A percentile compares a stretch with the other conserved stretches of the same genome.
These are phyloP conservation scores for Huiozyma naganishii DNA, from an alignment of 805 yeast genomes.

Conservation along the genomic window DNA sequence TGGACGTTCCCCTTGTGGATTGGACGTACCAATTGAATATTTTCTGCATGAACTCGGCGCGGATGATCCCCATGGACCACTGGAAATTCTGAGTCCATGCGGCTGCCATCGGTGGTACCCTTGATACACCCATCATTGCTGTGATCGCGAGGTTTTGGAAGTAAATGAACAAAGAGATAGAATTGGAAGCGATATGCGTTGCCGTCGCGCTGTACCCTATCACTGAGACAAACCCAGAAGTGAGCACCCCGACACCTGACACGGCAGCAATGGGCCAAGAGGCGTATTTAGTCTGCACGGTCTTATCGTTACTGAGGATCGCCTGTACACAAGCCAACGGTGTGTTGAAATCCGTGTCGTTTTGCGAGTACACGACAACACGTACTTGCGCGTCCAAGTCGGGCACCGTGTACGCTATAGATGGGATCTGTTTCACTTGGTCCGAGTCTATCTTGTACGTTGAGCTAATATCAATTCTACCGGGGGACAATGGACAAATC, in stretches of 20 bases:
- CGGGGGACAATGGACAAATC: slow-evolving; percentile 78
- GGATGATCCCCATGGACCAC: slow-evolving; percentile 92
- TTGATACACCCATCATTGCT: slow-evolving; percentile 88
- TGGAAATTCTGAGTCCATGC: slow-evolving; percentile 96
- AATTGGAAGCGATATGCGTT: slow-evolving; percentile 94
- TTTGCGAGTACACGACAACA: slow-evolving; percentile 48
- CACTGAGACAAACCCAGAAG: slow-evolving; percentile 79
- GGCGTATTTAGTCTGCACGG: slow-evolving; percentile 86
- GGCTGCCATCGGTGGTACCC: slow-evolving; percentile 92
- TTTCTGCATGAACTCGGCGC: slow-evolving; percentile 62
- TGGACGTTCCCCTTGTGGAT: slow-evolving; percentile 82
- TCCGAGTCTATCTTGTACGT: slow-evolving; percentile 33
- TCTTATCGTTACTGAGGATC: slow-evolving; percentile 71
- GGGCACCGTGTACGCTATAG: slow-evolving; percentile 81
- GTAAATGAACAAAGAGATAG: slow-evolving; percentile 83
- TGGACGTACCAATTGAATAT: slow-evolving; percentile 92
- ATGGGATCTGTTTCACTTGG: slow-evolving; percentile 51
- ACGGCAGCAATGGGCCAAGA: slow-evolving; percentile 95
- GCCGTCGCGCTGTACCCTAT: slow-evolving; percentile 88
- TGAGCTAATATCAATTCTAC: slow-evolving; percentile 66
- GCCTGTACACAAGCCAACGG: slow-evolving; percentile 91
- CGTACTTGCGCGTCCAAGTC: slow-evolving; percentile 88
- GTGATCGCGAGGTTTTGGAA: slow-evolving; percentile 89
- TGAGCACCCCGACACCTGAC: slow-evolving; percentile 75
- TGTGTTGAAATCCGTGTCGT: slow-evolving; percentile 32